phyloP scores from a whole-genome alignment of 768 basidiomycete genomes.

The Hydnomerulius pinastri region DNA sequence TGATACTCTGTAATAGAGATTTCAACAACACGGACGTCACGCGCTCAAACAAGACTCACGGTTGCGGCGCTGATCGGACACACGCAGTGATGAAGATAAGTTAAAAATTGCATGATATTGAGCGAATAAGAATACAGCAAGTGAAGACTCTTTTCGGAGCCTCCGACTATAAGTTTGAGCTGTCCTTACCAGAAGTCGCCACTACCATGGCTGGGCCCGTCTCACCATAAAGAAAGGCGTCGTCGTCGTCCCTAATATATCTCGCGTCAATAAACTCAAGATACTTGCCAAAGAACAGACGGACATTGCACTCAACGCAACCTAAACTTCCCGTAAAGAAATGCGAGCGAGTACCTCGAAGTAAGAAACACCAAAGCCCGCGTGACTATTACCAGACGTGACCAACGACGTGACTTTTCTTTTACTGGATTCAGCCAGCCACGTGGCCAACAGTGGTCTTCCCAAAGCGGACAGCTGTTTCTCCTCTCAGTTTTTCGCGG shows the following conservation, averaged over 20 bases:
- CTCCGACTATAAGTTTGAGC: conserved; percentile 25
- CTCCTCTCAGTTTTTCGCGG: not conserved
- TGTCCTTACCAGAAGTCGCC: conserved; percentile 50
- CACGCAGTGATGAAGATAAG: conserved; percentile 34
- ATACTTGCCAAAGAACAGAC: conserved; percentile 19
- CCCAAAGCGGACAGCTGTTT: not conserved
- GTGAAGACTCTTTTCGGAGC: conserved; percentile 30
- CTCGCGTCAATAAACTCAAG: conserved; percentile 26
- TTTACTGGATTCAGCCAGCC: no score
- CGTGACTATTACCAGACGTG: conserved; percentile 27
- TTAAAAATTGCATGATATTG: conserved; percentile 45
- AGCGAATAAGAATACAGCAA: conserved; percentile 34
- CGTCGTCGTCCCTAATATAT: conserved; percentile 69
- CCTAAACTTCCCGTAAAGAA: conserved; percentile 16
- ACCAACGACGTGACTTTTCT: conserved; percentile 22
- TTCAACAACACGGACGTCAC: conserved; percentile 27
- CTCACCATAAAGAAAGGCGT: conserved; percentile 77
- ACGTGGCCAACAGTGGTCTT: no score
- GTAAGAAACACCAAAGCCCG: conserved; percentile 20
- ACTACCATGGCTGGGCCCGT: conserved; percentile 38
- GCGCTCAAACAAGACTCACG: conserved; percentile 53
- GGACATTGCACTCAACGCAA: conserved; percentile 28
- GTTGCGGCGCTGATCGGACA: conserved; percentile 57
- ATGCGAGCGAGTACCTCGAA: conserved; percentile 18
- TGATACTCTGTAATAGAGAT: conserved; percentile 34